These are phyloP conservation scores for Suillus plorans DNA, from an alignment of 768 basidiomycete species.

Conservation along the genomic window DNA sequence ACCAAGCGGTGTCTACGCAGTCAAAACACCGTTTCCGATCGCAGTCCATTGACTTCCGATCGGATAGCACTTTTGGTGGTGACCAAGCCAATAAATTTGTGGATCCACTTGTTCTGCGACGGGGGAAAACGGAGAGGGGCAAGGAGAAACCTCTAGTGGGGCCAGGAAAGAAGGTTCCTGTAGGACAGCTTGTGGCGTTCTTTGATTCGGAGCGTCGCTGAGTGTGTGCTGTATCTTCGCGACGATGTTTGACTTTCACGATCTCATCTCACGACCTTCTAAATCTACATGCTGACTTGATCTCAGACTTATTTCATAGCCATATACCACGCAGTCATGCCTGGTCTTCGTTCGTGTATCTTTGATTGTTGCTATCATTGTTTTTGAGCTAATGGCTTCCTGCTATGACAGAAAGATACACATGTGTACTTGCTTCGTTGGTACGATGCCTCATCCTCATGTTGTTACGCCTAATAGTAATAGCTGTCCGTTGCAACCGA, in stretches of 20 bases:
- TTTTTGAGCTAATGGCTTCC: neutral
- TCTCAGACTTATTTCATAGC: constrained; percentile 3
- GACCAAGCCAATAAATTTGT: constrained; percentile 53
- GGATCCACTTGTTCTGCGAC: constrained; percentile 71
- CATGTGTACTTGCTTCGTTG: neutral
- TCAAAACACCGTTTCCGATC: constrained; percentile 35
- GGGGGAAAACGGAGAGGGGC: constrained; percentile 43
- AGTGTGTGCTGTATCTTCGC: neutral
- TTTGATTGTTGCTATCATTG: constrained; percentile 6
- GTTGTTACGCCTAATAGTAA: neutral
- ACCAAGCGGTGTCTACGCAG: constrained; percentile 21
- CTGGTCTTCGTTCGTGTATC: constrained; percentile 7
- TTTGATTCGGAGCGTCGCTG: constrained; percentile 51
- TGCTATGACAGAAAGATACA: neutral
- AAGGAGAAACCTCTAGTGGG: constrained; percentile 39
- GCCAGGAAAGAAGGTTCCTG: constrained; percentile 60
- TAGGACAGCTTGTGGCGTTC: constrained; percentile 81
- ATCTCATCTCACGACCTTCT: neutral
- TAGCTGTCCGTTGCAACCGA: neutral
- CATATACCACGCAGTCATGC: constrained; percentile 1
- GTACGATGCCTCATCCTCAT: neutral
- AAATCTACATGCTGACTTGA: constrained; percentile 1
- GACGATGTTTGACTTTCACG: neutral
- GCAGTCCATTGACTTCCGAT: constrained; percentile 36
- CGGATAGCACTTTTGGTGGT: constrained; percentile 17